These are phyloP conservation scores for Erythrobasidium hasegawianum DNA, from an alignment of 1,284 basidiomycete genomes.

Conservation along the genomic window DNA sequence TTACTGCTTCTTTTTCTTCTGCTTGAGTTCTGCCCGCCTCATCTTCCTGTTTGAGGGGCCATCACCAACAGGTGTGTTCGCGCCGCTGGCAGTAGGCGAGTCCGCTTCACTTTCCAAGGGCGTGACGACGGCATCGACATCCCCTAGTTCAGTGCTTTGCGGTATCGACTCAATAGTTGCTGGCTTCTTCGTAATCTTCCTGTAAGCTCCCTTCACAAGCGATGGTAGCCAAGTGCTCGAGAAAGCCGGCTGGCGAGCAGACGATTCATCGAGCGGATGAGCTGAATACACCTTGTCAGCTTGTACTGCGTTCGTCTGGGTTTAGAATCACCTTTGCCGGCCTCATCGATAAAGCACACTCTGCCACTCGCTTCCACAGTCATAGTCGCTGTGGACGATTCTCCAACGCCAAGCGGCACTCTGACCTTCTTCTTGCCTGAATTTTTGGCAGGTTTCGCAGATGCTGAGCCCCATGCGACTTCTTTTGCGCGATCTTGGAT, in stretches of 20 bases:
- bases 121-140: slow-evolving; percentile 20
- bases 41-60: slow-evolving; percentile 16
- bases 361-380: slow-evolving; percentile 45
- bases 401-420: slow-evolving; percentile 35
- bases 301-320: not conserved
- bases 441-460: slow-evolving; percentile 35
- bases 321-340: slow-evolving; percentile 41
- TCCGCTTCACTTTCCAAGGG: slow-evolving; percentile 16
- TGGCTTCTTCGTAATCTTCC: slow-evolving; percentile 19
- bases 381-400: slow-evolving; percentile 36
- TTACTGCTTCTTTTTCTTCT: slow-evolving; percentile 25
- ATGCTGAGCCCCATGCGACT: slow-evolving; percentile 42
- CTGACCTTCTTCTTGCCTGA: slow-evolving; percentile 43
- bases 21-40: slow-evolving; percentile 24
- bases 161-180: slow-evolving; percentile 8
- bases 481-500: slow-evolving; percentile 45
- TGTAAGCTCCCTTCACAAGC: slow-evolving; percentile 1
- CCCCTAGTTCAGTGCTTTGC: slow-evolving; percentile 9
- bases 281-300: not conserved
- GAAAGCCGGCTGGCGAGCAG: slow-evolving; percentile 35
- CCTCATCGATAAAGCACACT: slow-evolving; percentile 44
- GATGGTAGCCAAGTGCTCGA: slow-evolving; percentile 38
- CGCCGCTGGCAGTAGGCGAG: slow-evolving; percentile 5
- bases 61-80: slow-evolving; percentile 14
- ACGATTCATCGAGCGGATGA: slow-evolving; percentile 38